Percentiles rank a stretch among this genome's conserved stretches.
Conservation (phyloP, 176 grass and related monocot species). For the Alloteropsis semialata region DNA sequence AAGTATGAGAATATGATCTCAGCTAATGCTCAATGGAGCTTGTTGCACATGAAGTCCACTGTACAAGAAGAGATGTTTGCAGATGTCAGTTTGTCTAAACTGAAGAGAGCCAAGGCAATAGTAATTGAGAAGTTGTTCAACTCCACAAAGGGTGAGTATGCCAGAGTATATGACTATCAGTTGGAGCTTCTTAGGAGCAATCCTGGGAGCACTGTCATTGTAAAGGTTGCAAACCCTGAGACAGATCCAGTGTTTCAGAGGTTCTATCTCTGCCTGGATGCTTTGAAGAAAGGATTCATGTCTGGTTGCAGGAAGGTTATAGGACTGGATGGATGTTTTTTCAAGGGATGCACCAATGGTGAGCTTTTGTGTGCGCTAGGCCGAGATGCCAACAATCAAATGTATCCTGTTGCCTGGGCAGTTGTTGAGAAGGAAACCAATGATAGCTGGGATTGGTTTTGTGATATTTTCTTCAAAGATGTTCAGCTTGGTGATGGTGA, state of each 20-base stretch:
- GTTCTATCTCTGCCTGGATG: neutral
- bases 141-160: neutral
- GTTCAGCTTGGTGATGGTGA: neutral
- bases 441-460: neutral
- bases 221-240: neutral
- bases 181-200: neutral
- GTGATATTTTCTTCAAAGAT: neutral
- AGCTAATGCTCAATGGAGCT: neutral
- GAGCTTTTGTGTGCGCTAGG: neutral
- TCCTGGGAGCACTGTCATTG: neutral
- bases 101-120: neutral
- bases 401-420: neutral
- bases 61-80: neutral
- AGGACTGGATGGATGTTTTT: neutral
- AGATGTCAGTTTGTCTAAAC: neutral
- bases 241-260: neutral
- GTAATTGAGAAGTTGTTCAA: neutral
- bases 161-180: neutral
- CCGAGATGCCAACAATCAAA: neutral
- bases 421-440: neutral
- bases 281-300: neutral
- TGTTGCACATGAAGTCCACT: neutral
- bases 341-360: neutral
- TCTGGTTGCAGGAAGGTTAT: neutral
- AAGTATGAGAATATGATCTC: neutral